Base-by-base conservation (phyloP, 352 stramenopile species). In the Phytopythium chamaehyphon region DNA sequence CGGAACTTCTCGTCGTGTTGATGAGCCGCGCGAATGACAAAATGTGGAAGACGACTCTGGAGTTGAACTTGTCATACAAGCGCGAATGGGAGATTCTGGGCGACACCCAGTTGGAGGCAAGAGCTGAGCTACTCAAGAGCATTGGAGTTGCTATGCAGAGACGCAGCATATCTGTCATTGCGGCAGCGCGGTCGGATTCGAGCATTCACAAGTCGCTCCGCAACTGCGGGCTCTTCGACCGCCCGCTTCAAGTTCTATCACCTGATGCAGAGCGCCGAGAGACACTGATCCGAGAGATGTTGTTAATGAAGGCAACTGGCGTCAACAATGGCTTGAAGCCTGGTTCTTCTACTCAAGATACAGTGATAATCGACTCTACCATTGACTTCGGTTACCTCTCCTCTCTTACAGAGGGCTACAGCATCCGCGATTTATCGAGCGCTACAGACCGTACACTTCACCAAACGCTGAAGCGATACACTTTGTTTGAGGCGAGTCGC, bases 331-430 rank as follows among this genome's bases (percentile, higher is more conserved):
- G 28, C 55, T 61, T 47, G 44, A 59, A 64, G 37, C 36, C 28
- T 47, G 46, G 19, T n/a, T n/a, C n/a, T n/a, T n/a, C n/a, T n/a
- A n/a, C n/a, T 9, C 22, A 6, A 23, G 44, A 14, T 15, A 35
- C 58, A 9, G 43, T 78, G 48, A 31, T 46, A 12, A 14, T 89
- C 18, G 73, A 91, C 36, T 60, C 73, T 19, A 64, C 58, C 12
- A 85, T 91, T 49, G 78, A 91, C 50, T 88, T 78, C 28, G 66
- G 69, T 6, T 53, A 82, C 6, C 49, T 89, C 18, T 64, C 81
- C 5, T 86, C 78, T 2, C 51, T 85, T 47, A 93, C 83, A 0
- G 83, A 91, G 53, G 83, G 81, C 9, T 93, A 86, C 55, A 93
- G 79, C 54, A 56, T 90, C n/a, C 83, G 83, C 21, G 83, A 93